Evolutionary conservation across 306 rosid species (phyloP).

Genomic region (Vigna mungo): DNA sequence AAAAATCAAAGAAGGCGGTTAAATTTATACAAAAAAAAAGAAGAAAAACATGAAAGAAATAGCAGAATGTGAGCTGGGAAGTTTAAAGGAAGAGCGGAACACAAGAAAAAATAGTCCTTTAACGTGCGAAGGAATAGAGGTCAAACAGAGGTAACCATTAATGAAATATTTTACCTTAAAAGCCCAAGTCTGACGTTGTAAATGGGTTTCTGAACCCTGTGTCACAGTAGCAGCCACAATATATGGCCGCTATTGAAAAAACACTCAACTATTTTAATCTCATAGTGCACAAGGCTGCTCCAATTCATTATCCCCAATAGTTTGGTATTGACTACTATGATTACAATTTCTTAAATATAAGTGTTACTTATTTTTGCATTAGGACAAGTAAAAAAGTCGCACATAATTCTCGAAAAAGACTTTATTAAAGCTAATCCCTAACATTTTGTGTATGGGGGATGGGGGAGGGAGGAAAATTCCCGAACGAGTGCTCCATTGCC

Average conservation of each 20-base stretch:
- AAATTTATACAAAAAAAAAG: not conserved
- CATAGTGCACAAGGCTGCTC: too few species aligned
- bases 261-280: too few species aligned
- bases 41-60: not conserved
- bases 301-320: too few species aligned
- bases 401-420: conserved; percentile 3
- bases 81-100: not conserved
- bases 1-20: not conserved
- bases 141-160: not conserved
- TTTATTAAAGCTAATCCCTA: not conserved
- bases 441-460: too few species aligned
- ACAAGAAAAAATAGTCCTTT: not conserved
- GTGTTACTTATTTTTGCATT: not conserved
- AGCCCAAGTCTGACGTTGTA: not conserved
- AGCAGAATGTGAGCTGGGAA: not conserved
- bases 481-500: conserved; percentile 1
- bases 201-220: not conserved
- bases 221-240: not conserved
- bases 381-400: not conserved
- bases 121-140: not conserved
- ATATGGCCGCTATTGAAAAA: too few species aligned
- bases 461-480: not conserved
- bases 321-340: not conserved
- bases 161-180: not conserved
- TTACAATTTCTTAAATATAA: not conserved